Evolutionary conservation across 345 rosid genomes (phyloP).

Genomic region (Cardamine chenopodiifolia): DNA sequence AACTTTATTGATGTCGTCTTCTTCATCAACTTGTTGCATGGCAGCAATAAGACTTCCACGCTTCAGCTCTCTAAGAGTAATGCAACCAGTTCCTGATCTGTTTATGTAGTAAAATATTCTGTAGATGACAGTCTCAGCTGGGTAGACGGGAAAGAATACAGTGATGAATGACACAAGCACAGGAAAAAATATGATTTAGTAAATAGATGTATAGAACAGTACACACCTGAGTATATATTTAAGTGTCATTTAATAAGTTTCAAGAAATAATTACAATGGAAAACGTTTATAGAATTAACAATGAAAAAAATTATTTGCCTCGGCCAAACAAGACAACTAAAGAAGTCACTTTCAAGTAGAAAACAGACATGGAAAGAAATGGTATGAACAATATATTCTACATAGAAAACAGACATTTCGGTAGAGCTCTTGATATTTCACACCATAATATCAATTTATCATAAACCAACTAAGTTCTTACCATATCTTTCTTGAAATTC

Average conservation of each 20-base stretch:
- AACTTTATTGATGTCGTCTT: conserved; percentile 88
- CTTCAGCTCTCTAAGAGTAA: conserved; percentile 86
- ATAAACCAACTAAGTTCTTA: conserved; percentile 35
- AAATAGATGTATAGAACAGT: conserved; percentile 19
- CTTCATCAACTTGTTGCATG: conserved; percentile 88
- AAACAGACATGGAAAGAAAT: conserved; percentile 9
- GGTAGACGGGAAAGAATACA: conserved; percentile 41
- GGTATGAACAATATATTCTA: background rate
- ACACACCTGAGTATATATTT: background rate
- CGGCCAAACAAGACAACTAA: background rate
- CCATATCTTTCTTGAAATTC: conserved; percentile 96
- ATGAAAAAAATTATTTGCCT: background rate
- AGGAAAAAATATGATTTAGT: conserved; percentile 29
- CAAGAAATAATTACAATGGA: background rate
- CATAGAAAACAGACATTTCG: background rate
- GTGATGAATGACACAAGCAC: conserved; percentile 24
- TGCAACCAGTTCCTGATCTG: conserved; percentile 85
- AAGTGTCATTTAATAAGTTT: background rate
- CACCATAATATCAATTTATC: conserved; percentile 7
- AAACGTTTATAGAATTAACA: background rate
- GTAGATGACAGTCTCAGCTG: conserved; percentile 98
- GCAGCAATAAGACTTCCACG: conserved; percentile 84
- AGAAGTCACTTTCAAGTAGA: background rate
- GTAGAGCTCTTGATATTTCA: conserved; percentile 4
- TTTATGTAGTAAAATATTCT: conserved; percentile 86